Evolutionary conservation across 2,329 filamentous ascomycete genomes (phyloP).

Genomic region (Phialocephala subalpina): DNA sequence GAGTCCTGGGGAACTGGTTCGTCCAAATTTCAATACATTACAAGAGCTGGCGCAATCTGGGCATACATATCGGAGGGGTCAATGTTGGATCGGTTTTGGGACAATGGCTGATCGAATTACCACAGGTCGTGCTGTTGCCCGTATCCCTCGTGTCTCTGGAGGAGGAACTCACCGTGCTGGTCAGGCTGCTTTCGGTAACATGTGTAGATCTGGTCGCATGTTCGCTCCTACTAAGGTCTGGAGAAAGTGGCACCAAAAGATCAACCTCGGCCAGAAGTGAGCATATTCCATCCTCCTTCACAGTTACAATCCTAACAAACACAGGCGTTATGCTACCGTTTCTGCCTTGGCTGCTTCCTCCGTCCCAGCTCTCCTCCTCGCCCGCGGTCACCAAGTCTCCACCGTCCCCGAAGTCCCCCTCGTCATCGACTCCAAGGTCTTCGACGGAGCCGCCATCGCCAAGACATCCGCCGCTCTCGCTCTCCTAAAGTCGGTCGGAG

Average conservation of each 20-base stretch:
- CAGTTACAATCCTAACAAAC: constrained; percentile 42
- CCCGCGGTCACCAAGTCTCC: constrained; percentile 95
- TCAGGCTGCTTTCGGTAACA: constrained; percentile 99
- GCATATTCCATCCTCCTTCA: constrained; percentile 23
- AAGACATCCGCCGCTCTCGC: constrained; percentile 89
- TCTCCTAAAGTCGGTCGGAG: constrained; percentile 91
- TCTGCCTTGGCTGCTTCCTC: constrained; percentile 97
- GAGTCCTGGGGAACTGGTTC: constrained; percentile 99
- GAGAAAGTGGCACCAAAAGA: constrained; percentile 99
- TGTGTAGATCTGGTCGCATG: constrained; percentile 99
- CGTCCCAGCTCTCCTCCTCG: constrained; percentile 91
- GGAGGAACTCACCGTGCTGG: constrained; percentile 99
- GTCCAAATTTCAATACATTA: constrained; percentile 49
- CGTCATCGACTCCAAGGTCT: constrained; percentile 90
- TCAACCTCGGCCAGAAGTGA: constrained; percentile 98
- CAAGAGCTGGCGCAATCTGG: background rate
- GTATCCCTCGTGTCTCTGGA: constrained; percentile 99
- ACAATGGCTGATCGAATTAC: constrained; percentile 35
- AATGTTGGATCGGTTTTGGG: constrained; percentile 13
- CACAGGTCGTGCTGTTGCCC: constrained; percentile 95
- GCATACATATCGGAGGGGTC: background rate
- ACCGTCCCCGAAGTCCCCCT: constrained; percentile 95
- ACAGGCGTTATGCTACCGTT: constrained; percentile 90
- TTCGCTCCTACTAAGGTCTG: constrained; percentile 99
- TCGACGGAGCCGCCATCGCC: constrained; percentile 79